phyloP scores from a whole-genome alignment of 2,329 filamentous ascomycete genomes.

The Parascedosporium putredinis region DNA sequence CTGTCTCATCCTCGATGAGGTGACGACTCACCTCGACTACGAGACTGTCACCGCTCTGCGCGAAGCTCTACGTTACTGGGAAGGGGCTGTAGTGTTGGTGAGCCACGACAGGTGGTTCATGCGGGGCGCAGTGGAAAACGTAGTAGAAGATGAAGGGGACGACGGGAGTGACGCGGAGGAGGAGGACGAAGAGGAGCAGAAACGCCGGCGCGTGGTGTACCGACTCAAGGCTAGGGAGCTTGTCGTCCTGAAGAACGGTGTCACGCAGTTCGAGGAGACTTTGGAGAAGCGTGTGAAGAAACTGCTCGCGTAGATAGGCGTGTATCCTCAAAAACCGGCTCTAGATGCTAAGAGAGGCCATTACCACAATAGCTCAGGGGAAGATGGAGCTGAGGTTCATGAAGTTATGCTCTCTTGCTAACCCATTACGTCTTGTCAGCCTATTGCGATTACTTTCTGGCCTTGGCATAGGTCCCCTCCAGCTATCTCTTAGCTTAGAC shows the following conservation, averaged over 20 bases:
- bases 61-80: conserved; percentile 54
- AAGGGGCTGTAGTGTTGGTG: conserved; percentile 66
- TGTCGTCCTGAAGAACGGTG: conserved; percentile 45
- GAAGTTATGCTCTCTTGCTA: no score
- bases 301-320: conserved; percentile 18
- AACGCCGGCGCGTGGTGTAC: conserved; percentile 46
- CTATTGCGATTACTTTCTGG: no score
- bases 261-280: conserved; percentile 53
- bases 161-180: conserved; percentile 20
- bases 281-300: conserved; percentile 49
- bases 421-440: no score
- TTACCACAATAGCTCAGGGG: no score
- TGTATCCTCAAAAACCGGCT: no score
- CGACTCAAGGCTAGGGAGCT: conserved; percentile 48
- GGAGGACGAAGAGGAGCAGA: conserved; percentile 27
- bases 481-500: no score
- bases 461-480: no score
- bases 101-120: conserved; percentile 79
- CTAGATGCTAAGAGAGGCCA: no score
- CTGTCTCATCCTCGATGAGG: conserved; percentile 66
- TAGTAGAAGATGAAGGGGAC: conserved; percentile 29
- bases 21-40: conserved; percentile 77
- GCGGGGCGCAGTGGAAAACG: conserved; percentile 59
- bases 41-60: conserved; percentile 67
- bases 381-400: no score